Percentiles rank a stretch among this genome's conserved stretches.
Conservation (phyloP, 1,284 basidiomycete genomes). For the Mycena sp. region DNA sequence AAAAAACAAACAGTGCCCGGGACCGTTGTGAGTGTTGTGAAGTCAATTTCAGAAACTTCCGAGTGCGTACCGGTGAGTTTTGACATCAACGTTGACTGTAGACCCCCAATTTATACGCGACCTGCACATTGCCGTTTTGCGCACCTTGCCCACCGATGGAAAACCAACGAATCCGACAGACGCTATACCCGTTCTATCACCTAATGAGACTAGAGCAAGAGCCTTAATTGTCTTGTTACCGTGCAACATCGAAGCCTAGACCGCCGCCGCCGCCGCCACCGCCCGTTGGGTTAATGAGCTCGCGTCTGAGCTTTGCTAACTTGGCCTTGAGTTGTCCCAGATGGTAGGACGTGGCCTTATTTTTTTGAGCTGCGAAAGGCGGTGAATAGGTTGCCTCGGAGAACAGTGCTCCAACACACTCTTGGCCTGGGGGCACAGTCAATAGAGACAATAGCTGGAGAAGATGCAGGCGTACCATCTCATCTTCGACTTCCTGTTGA, state of each 20-base stretch:
- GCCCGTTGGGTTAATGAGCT: conserved; percentile 85
- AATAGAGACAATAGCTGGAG: conserved; percentile 4
- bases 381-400: conserved; percentile 29
- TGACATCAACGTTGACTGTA: conserved; percentile 95
- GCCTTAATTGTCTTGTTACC: conserved; percentile 35
- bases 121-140: conserved; percentile 40
- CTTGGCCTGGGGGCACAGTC: conserved; percentile 55
- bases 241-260: conserved; percentile 95
- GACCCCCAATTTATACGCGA: background rate
- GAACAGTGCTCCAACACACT: conserved; percentile 51
- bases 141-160: conserved; percentile 88
- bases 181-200: conserved; percentile 88
- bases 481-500: conserved; percentile 90
- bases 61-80: conserved; percentile 98
- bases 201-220: conserved; percentile 6
- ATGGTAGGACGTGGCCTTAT: conserved; percentile 97
- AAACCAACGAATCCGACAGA: conserved; percentile 96
- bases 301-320: conserved; percentile 95
- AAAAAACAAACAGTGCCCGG: conserved; percentile 75
- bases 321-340: conserved; percentile 98
- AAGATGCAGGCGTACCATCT: conserved; percentile 75
- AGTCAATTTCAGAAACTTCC: conserved; percentile 98
- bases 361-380: conserved; percentile 83
- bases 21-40: conserved; percentile 93
- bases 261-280: conserved; percentile 86